These are phyloP conservation scores for Backusella macrospora DNA, from an alignment of 192 early-diverging fungal species.

Conservation along the genomic window DNA sequence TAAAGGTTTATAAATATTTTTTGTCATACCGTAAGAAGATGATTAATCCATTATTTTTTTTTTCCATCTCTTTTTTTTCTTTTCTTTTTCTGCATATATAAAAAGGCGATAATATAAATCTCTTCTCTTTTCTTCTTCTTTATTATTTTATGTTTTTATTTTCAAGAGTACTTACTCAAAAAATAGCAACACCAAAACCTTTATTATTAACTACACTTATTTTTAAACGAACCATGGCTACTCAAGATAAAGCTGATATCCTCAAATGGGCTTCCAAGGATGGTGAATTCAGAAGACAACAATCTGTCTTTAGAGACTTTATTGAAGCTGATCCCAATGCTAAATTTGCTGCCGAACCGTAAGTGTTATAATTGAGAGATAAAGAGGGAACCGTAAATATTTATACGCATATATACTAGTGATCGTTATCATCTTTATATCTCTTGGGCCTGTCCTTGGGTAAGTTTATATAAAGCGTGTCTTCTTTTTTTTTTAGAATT, in stretches of 20 bases:
- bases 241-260: constrained; percentile 36
- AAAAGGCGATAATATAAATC: not conserved
- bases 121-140: not conserved
- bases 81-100: no score
- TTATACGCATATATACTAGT: constrained; percentile 17
- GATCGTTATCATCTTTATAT: constrained; percentile 85
- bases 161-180: not conserved
- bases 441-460: constrained; percentile 67
- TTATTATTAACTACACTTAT: constrained; percentile 7
- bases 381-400: not conserved
- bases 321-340: constrained; percentile 59
- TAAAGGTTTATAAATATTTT: not conserved
- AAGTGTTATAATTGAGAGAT: constrained; percentile 6
- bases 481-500: not conserved
- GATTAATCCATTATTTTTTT: not conserved
- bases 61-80: not conserved
- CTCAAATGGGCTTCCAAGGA: constrained; percentile 69
- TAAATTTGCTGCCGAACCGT: constrained; percentile 74
- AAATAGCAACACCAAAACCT: not conserved
- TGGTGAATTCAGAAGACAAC: constrained; percentile 81
- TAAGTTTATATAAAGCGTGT: constrained; percentile 11
- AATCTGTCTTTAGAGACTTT: constrained; percentile 68
- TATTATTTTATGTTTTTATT: not conserved
- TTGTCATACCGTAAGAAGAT: not conserved
- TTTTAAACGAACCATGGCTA: constrained; percentile 30